Conservation (phyloP, 306 rosid species). For the Pyrus betulifolia region DNA sequence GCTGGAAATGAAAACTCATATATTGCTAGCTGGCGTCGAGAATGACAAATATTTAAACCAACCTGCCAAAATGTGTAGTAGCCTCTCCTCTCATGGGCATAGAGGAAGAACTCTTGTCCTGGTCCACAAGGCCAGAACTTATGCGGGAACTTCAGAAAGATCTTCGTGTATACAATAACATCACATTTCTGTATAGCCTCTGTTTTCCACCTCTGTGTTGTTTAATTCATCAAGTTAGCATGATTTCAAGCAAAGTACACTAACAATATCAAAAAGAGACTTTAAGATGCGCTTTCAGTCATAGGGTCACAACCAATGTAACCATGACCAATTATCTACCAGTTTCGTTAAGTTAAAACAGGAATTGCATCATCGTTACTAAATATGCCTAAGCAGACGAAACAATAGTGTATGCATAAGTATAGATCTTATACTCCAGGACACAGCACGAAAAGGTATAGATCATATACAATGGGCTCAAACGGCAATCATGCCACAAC, state of each 20-base stretch:
- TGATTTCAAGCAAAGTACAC: neutral
- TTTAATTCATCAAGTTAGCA: slow-evolving; percentile 15
- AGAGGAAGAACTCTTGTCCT: slow-evolving; percentile 89
- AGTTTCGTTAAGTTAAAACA: neutral
- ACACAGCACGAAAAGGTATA: neutral
- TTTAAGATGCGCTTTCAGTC: neutral
- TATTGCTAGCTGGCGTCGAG: slow-evolving; percentile 10
- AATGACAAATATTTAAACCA: slow-evolving; percentile 4
- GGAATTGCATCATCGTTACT: neutral
- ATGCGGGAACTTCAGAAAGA: slow-evolving; percentile 84
- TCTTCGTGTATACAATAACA: slow-evolving; percentile 87
- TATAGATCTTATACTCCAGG: neutral
- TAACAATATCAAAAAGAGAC: neutral
- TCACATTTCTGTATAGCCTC: slow-evolving; percentile 87
- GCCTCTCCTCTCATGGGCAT: slow-evolving; percentile 94
- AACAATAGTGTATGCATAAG: neutral
- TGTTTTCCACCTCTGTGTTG: slow-evolving; percentile 79
- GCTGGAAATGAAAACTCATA: neutral
- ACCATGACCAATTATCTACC: neutral
- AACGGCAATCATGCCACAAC: neutral
- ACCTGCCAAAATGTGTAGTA: slow-evolving; percentile 99
- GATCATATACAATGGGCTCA: neutral
- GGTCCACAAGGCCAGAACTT: slow-evolving; percentile 93
- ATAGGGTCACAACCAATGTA: neutral
- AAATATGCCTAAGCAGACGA: neutral